A percentile compares a stretch with the other conserved stretches of the same genome.
Conservation (phyloP, 2,329 filamentous ascomycete genomes). For the Phaeosphaeria sp. region DNA sequence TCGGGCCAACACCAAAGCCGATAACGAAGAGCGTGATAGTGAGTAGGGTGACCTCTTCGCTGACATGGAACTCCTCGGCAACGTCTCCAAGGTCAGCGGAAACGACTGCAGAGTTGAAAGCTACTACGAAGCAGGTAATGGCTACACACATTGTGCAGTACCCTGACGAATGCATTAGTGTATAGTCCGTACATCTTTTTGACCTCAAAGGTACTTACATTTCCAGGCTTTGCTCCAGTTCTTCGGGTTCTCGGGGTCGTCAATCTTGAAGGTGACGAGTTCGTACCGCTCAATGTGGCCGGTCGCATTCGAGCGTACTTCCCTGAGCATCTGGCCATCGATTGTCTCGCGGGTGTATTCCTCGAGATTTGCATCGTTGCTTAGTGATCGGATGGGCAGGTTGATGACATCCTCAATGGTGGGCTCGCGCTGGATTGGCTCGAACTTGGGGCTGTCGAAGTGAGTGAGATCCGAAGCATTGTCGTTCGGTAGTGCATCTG, state of each 20-base stretch:
- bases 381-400: constrained; percentile 71
- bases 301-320: constrained; percentile 61
- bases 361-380: constrained; percentile 60
- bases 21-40: constrained; percentile 80
- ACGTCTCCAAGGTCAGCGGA: constrained; percentile 77
- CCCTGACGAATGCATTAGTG: constrained; percentile 35
- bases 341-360: constrained; percentile 72
- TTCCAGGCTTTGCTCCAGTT: constrained; percentile 82
- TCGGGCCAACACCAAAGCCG: constrained; percentile 81
- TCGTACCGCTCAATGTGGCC: constrained; percentile 61
- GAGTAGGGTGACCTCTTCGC: constrained; percentile 74
- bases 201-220: constrained; percentile 54
- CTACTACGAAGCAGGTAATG: constrained; percentile 55
- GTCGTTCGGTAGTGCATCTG: constrained; percentile 12
- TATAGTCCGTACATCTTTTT: neutral
- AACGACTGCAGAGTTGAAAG: constrained; percentile 71
- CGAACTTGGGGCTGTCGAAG: constrained; percentile 17
- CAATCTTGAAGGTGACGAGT: constrained; percentile 73
- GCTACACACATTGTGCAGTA: constrained; percentile 83
- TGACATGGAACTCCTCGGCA: constrained; percentile 68
- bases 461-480: constrained; percentile 22
- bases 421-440: constrained; percentile 26
- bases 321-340: constrained; percentile 64
- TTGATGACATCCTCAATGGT: constrained; percentile 58
- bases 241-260: constrained; percentile 81